A percentile compares a stretch with the other conserved stretches of the same genome.
Evolutionary conservation across 305 asterid genomes (phyloP).

Genomic region (Coffea humblotiana): DNA sequence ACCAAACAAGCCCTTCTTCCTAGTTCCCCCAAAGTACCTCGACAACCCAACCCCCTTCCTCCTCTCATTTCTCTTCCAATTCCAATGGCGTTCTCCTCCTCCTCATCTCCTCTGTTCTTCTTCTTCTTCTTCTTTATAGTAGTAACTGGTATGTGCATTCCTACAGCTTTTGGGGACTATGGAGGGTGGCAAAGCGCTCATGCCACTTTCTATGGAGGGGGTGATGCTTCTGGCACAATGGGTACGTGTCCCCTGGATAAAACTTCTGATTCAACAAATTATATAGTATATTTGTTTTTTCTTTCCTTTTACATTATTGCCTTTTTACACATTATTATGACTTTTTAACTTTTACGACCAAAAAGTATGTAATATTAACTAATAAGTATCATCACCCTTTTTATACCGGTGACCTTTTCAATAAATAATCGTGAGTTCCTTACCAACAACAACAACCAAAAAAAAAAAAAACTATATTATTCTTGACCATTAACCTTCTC

Average conservation of each 20-base stretch:
- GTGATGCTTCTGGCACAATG: constrained; percentile 92
- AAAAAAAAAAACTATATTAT: too few species aligned
- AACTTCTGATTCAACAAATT: not conserved
- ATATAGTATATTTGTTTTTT: not conserved
- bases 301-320: too few species aligned
- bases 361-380: not conserved
- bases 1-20: constrained; percentile 16
- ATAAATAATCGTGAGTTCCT: not conserved
- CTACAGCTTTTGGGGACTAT: constrained; percentile 36
- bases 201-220: constrained; percentile 85
- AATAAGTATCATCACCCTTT: not conserved
- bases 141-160: constrained; percentile 14
- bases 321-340: not conserved
- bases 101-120: constrained; percentile 21
- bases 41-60: not conserved
- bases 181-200: constrained; percentile 76
- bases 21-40: not conserved
- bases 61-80: not conserved
- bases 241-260: constrained; percentile 30
- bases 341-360: not conserved
- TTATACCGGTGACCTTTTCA: not conserved
- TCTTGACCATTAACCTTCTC: too few species aligned
- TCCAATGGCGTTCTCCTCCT: constrained; percentile 40
- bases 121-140: constrained; percentile 23
- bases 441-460: too few species aligned